Evolutionary conservation across 1,284 basidiomycete genomes (phyloP).

Genomic region (Agroathelia rolfsii): DNA sequence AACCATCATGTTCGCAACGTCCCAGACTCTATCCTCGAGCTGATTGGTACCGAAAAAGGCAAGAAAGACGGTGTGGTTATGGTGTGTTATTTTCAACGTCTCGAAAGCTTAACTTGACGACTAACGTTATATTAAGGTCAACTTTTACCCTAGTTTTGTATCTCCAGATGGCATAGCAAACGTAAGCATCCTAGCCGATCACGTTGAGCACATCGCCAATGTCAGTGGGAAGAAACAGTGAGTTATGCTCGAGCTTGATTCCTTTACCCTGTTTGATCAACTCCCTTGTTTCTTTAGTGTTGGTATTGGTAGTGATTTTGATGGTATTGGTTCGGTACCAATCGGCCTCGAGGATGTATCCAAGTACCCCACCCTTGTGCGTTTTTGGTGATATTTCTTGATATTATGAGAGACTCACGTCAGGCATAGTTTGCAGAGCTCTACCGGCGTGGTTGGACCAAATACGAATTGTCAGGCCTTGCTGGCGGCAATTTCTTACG

Average conservation of each 20-base stretch:
- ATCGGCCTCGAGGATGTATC: constrained; percentile 63
- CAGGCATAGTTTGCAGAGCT: constrained; percentile 73
- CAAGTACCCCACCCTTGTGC: constrained; percentile 51
- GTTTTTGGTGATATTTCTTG: too few relatives aligned
- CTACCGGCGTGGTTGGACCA: constrained; percentile 72
- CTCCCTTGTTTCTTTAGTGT: constrained; percentile 44
- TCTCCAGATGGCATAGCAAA: constrained; percentile 54
- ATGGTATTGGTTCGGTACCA: constrained; percentile 54
- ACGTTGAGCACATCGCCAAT: constrained; percentile 79
- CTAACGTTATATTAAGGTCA: too few relatives aligned
- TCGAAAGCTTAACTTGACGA: too few relatives aligned
- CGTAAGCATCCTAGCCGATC: constrained; percentile 65
- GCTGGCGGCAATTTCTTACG: constrained; percentile 78
- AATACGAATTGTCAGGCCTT: constrained; percentile 69
- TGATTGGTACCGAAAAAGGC: constrained; percentile 52
- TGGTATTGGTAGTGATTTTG: constrained; percentile 70
- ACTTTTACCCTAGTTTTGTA: constrained; percentile 65
- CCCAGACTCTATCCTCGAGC: constrained; percentile 65
- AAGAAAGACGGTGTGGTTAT: constrained; percentile 80
- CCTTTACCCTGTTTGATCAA: neutral
- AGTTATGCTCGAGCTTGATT: too few relatives aligned
- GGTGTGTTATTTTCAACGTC: constrained; percentile 36
- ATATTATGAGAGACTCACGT: too few relatives aligned
- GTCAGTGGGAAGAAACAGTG: constrained; percentile 71
- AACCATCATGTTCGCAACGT: constrained; percentile 70